Conservation (phyloP, 1,284 basidiomycete genomes). For the Rhodofomes roseus region DNA sequence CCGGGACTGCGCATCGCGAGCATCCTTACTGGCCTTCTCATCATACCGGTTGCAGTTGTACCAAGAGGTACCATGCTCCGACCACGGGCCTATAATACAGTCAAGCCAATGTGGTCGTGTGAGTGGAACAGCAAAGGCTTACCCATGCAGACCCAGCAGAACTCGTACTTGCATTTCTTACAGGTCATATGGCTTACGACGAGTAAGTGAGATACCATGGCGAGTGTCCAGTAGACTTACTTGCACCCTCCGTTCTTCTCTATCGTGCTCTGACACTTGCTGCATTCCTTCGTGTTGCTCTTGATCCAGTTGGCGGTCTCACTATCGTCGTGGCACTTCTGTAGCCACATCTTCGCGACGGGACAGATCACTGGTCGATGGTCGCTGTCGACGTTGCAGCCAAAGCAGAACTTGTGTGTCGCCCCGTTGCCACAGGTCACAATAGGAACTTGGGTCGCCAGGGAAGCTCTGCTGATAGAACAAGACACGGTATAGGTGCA, state of each 20-base stretch:
- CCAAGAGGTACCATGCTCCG: conserved; percentile 96
- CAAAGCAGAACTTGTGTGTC: conserved; percentile 86
- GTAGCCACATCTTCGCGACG: conserved; percentile 91
- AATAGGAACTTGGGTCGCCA: conserved; percentile 83
- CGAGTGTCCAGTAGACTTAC: conserved; percentile 46
- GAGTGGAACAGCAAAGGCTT: conserved; percentile 19
- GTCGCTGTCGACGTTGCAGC: conserved; percentile 81
- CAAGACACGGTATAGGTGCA: conserved; percentile 91
- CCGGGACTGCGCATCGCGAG: conserved; percentile 85
- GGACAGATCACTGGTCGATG: conserved; percentile 91
- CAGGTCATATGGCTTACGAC: conserved; percentile 93
- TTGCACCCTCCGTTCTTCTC: conserved; percentile 99
- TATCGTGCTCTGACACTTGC: conserved; percentile 93
- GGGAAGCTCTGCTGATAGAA: conserved; percentile 68
- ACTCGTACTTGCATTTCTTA: conserved; percentile 95
- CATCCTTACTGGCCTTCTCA: conserved; percentile 87
- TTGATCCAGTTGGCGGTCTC: conserved; percentile 99
- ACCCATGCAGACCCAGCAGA: conserved; percentile 83
- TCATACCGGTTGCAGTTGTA: conserved; percentile 98
- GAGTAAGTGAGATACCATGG: conserved; percentile 1
- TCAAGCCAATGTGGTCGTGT: conserved; percentile 35
- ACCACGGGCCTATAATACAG: conserved; percentile 79
- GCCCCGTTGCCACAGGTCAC: conserved; percentile 74
- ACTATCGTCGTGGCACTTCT: conserved; percentile 96
- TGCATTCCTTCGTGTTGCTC: conserved; percentile 98